Evolutionary conservation across 768 basidiomycete species (phyloP).

Genomic region (Lentinula detonsa): DNA sequence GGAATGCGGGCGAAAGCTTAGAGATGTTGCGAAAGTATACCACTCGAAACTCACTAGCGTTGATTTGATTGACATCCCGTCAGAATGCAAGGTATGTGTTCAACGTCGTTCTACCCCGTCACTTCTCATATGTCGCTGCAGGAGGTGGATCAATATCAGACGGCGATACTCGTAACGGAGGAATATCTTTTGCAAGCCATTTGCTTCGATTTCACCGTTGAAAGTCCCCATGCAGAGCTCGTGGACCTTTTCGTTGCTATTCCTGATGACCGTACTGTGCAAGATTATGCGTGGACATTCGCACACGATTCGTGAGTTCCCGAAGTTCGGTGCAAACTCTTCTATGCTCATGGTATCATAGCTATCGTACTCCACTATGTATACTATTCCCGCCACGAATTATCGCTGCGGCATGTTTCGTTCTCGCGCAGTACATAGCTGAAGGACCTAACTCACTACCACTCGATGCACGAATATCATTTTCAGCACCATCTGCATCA

Average conservation of each 20-base stretch:
- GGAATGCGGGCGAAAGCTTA: constrained; percentile 79
- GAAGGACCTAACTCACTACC: constrained; percentile 74
- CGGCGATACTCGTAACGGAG: constrained; percentile 65
- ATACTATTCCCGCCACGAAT: constrained; percentile 62
- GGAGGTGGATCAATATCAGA: constrained; percentile 73
- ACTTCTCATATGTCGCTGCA: constrained; percentile 19
- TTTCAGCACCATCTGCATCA: constrained; percentile 65
- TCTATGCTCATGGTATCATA: constrained; percentile 21
- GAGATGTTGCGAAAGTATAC: constrained; percentile 76
- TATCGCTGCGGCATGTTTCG: constrained; percentile 71
- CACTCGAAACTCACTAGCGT: constrained; percentile 58
- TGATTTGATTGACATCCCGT: constrained; percentile 50
- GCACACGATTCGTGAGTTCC: constrained; percentile 82
- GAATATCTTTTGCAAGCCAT: constrained; percentile 76
- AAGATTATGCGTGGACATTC: constrained; percentile 81
- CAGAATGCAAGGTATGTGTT: constrained; percentile 54
- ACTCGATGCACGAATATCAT: constrained; percentile 68
- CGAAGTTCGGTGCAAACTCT: constrained; percentile 3
- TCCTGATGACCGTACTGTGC: constrained; percentile 39
- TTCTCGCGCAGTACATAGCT: constrained; percentile 65
- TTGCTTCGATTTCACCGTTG: constrained; percentile 80
- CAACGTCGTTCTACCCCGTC: constrained; percentile 9
- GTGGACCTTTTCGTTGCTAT: constrained; percentile 64
- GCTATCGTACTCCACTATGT: constrained; percentile 78
- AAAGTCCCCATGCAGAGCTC: constrained; percentile 70